phyloP scores from a whole-genome alignment of 805 yeast species.

The Candida peoriensis region DNA sequence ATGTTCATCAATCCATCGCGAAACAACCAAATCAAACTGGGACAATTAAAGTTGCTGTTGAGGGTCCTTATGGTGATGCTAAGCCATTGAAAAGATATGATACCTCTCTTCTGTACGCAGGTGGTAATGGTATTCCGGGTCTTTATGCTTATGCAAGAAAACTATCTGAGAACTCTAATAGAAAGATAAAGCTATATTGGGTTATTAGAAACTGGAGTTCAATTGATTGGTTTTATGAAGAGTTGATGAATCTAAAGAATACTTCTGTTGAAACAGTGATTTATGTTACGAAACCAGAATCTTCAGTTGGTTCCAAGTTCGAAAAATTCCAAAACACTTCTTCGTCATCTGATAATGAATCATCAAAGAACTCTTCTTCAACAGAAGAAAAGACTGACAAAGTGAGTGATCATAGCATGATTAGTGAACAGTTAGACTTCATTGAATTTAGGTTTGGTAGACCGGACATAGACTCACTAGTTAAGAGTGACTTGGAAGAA shows the following conservation, averaged over 20 bases:
- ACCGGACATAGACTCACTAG: conserved; percentile 37
- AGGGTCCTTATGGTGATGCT: conserved; percentile 59
- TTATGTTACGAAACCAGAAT: conserved; percentile 15
- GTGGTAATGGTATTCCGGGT: conserved; percentile 51
- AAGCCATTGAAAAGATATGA: conserved; percentile 33
- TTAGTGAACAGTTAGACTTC: conserved; percentile 17
- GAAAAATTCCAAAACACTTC: not conserved
- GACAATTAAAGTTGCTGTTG: conserved; percentile 39
- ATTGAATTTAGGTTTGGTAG: conserved; percentile 40
- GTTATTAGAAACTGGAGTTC: conserved; percentile 49
- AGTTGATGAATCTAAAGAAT: conserved; percentile 30
- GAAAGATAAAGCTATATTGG: conserved; percentile 55
- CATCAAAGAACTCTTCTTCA: conserved; percentile 1
- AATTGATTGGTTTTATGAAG: conserved; percentile 45
- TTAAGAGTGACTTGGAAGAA: conserved; percentile 32
- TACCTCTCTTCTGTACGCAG: conserved; percentile 39
- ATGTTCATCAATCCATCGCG: conserved; percentile 15
- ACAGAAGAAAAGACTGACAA: conserved; percentile 1
- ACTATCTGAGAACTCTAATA: conserved; percentile 16
- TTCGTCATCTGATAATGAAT: conserved; percentile 6
- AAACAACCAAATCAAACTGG: conserved; percentile 17
- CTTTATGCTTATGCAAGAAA: conserved; percentile 30
- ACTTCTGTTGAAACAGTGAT: conserved; percentile 12
- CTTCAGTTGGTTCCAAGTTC: not conserved
- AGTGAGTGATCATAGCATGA: not conserved